Evolutionary conservation across 371 early-diverging fungal species (phyloP), one percentile per base, ranked within the genome.

Genomic region (Conidiobolus incongruus): DNA sequence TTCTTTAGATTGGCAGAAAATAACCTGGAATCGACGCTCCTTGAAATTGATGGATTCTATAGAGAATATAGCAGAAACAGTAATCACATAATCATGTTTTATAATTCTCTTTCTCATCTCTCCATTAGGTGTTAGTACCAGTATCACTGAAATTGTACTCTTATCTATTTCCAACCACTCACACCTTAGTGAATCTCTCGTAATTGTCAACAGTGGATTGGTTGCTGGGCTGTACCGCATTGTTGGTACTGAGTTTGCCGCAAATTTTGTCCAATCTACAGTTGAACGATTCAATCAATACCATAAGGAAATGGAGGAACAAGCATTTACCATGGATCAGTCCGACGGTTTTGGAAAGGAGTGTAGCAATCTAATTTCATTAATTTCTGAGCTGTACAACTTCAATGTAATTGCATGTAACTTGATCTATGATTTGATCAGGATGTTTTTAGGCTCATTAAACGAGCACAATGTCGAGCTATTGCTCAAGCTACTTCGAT

Each of bases 351-450:
- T 57, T 30, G 40, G 51, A 49, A 21, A 56, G 50, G 30, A 54
- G 41, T 70, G 76, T 47, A 72, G 65, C 19, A 92, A 91, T 50
- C 50, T 91, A 47, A 62, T 81, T 32, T 78, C 79, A 6, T 62
- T 92, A 35, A 60, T 82, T 22, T 66, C 85, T 3, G 83, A 79
- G 48, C 56, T 91, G 36, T 94, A 94, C 65, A 84, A 88, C 56
- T 88, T 92, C 54, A 71, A 79, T 46, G 81, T 84, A 15, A 52
- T 94, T 26, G 69, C 88, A 12, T 76, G 78, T 51, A 66, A 80
- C 10, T 70, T 91, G 19, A 58, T 94, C 2, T 91, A 87, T 54
- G 91, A 90, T 50, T 46, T 94, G 17, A 67, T 90, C 34, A 68
- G 75, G 13, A 44, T 70, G 54, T 62, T 81, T 43, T 72, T 81